Percentiles rank a stretch among this genome's conserved stretches.
phyloP scores from a whole-genome alignment of 2,329 filamentous ascomycete genomes.

The Akanthomyces dipterigenus region DNA sequence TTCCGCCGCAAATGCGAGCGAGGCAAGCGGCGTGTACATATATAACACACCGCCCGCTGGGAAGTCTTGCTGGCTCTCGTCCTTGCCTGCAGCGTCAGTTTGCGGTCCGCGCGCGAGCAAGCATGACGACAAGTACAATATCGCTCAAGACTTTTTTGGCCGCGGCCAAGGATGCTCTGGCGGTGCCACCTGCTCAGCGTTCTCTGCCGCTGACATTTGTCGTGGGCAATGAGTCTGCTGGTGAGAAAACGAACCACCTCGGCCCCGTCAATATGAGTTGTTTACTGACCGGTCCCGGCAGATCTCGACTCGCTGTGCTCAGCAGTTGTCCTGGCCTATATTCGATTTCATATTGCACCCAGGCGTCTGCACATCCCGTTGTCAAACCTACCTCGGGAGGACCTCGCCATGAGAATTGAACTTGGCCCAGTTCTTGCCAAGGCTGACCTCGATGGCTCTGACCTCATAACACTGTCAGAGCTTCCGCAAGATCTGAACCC shows the following conservation, averaged over 20 bases:
- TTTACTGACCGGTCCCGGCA: constrained; percentile 22
- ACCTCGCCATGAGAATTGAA: constrained; percentile 67
- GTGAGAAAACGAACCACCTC: constrained; percentile 27
- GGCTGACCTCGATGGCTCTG: constrained; percentile 50
- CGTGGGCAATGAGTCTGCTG: constrained; percentile 62
- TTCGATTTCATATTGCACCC: constrained; percentile 53
- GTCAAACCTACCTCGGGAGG: constrained; percentile 60
- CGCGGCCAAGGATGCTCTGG: constrained; percentile 41
- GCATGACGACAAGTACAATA: constrained; percentile 24
- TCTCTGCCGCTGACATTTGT: constrained; percentile 51
- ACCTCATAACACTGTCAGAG: constrained; percentile 58
- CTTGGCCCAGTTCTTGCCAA: constrained; percentile 57
- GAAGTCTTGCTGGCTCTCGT: background rate
- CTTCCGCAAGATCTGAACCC: constrained; percentile 39
- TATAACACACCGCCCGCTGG: background rate
- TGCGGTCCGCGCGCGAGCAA: background rate
- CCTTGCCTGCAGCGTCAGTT: background rate
- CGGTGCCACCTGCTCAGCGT: constrained; percentile 36
- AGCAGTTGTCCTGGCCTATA: constrained; percentile 66
- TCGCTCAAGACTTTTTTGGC: constrained; percentile 46
- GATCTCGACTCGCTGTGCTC: constrained; percentile 78
- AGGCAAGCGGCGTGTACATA: background rate
- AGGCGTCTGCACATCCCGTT: constrained; percentile 62
- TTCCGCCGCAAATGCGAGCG: background rate
- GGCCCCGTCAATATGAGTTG: background rate